A percentile compares a stretch with the other conserved stretches of the same genome.
These are phyloP conservation scores for Phytophthora brassicae DNA, from an alignment of 352 stramenopile species.

Conservation along the genomic window DNA sequence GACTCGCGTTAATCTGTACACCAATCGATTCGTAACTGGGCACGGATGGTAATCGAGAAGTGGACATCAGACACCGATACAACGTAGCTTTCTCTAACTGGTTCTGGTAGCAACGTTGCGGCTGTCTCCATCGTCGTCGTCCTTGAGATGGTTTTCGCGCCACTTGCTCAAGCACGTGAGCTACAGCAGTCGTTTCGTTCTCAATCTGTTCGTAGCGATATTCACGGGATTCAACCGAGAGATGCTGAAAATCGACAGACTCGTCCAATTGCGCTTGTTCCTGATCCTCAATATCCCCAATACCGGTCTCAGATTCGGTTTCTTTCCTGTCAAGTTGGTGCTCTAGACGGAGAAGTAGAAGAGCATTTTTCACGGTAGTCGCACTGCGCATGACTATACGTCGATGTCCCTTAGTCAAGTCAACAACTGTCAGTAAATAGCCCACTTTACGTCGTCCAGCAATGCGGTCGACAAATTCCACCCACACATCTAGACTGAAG, in stretches of 20 bases:
- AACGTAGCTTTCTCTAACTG: constrained; percentile 52
- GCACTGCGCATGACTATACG: constrained; percentile 56
- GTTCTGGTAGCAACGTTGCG: constrained; percentile 31
- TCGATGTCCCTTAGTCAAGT: constrained; percentile 22
- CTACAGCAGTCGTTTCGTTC: constrained; percentile 52
- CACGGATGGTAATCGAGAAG: constrained; percentile 41
- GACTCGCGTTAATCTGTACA: constrained; percentile 52
- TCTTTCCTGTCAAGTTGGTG: constrained; percentile 33
- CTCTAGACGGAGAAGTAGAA: constrained; percentile 46
- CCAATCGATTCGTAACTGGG: constrained; percentile 57
- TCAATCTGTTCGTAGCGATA: constrained; percentile 73
- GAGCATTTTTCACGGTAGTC: constrained; percentile 58
- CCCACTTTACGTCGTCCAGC: constrained; percentile 63
- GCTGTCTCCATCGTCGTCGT: constrained; percentile 18
- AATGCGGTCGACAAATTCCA: constrained; percentile 64
- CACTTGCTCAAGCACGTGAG: constrained; percentile 44
- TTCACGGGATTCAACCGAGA: constrained; percentile 60
- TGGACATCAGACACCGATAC: constrained; percentile 61
- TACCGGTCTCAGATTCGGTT: constrained; percentile 16
- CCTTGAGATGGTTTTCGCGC: constrained; percentile 9
- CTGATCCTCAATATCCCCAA: constrained; percentile 25
- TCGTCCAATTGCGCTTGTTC: constrained; percentile 5
- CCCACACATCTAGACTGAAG: constrained; percentile 69
- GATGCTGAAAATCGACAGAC: constrained; percentile 42
- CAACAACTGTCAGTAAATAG: constrained; percentile 63